Evolutionary conservation across 192 early-diverging fungal species (phyloP), one percentile per base, ranked within the genome.

Genomic region (Gamsiella multidivaricata): DNA sequence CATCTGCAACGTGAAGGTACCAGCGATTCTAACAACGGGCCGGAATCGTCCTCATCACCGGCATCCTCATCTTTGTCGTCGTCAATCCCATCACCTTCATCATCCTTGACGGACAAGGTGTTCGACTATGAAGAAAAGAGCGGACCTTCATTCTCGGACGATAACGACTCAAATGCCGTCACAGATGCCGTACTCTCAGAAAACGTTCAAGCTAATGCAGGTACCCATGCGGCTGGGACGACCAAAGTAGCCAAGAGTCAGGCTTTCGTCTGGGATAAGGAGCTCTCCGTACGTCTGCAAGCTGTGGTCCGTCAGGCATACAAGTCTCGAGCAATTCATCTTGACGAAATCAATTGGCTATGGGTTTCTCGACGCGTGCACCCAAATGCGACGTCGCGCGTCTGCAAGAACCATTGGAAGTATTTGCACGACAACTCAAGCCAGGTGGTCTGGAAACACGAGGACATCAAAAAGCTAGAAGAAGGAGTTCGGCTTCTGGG

Each of bases 351-450:
- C 64, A 76, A 67, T 29, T 76, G 72, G 72, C 15, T 22, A 5
- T 76, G 64, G 58, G 36, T 76, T 15, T 51, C 72, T 17, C 37
- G 51, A 0, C 23, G 47, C 5, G 45, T 76, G 5, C 72, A 76
- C 31, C 64, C 64, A 0, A 57, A 66, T 32, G 64, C 50, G 17
- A 50, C 64, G 0, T 29, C 52, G 1, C 46, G 59, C 31, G 26
- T 61, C 31, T 76, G 64, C 31, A 61, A 62, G 52, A 76, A 62
- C 33, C 64, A 76, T 18, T 76, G 64, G 72, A 67, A 62, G 23
- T 76, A 36, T 34, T 32, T 76, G 9, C 64, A 76, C 20, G 51
- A 39, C 29, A 25, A 3, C 1, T 14, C 54, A 20, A 20, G n/a
- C n/a, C 57, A 55, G 36, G 60, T 63, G 12, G 33, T 47, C 11